Evolutionary conservation across 441 rosid genomes (phyloP).

Genomic region (Raphanus hybrid): DNA sequence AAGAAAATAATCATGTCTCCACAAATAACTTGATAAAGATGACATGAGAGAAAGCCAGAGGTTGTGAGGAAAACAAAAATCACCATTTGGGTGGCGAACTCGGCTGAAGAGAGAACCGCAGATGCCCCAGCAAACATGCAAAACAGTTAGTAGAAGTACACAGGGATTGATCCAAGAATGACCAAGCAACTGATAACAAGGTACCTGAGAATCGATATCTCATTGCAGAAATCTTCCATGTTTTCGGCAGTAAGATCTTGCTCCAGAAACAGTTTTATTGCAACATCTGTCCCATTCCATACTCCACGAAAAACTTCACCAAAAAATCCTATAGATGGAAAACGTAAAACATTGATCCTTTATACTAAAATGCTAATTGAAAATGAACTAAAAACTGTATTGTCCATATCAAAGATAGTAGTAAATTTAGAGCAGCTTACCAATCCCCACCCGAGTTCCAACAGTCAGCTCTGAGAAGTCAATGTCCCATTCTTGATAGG

Average conservation of each 20-base stretch:
- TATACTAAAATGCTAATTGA: neutral
- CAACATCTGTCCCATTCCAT: conserved; percentile 99
- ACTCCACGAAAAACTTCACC: conserved; percentile 98
- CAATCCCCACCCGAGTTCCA: conserved; percentile 99
- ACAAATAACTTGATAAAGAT: conserved; percentile 12
- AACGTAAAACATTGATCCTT: neutral
- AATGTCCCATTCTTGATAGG: conserved; percentile 95
- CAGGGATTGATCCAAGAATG: conserved; percentile 29
- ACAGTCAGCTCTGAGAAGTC: conserved; percentile 93
- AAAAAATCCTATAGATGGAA: conserved; percentile 66
- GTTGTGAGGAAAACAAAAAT: conserved; percentile 18
- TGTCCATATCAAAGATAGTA: conserved; percentile 5
- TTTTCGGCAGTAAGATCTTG: conserved; percentile 98
- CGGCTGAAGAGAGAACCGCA: conserved; percentile 64
- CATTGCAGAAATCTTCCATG: conserved; percentile 99
- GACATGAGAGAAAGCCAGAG: neutral
- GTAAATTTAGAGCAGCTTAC: conserved; percentile 52
- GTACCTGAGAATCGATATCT: conserved; percentile 97
- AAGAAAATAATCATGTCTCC: too few species aligned
- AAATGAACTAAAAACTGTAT: conserved; percentile 13
- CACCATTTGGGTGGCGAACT: conserved; percentile 98
- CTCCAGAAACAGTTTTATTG: conserved; percentile 94
- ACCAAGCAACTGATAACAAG: conserved; percentile 36
- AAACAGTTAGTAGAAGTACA: conserved; percentile 37
- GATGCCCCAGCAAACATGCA: conserved; percentile 43